Percentiles rank a stretch among this genome's conserved stretches.
Conservation (phyloP, 2,329 filamentous ascomycete genomes). For the Pseudonectria buxi region DNA sequence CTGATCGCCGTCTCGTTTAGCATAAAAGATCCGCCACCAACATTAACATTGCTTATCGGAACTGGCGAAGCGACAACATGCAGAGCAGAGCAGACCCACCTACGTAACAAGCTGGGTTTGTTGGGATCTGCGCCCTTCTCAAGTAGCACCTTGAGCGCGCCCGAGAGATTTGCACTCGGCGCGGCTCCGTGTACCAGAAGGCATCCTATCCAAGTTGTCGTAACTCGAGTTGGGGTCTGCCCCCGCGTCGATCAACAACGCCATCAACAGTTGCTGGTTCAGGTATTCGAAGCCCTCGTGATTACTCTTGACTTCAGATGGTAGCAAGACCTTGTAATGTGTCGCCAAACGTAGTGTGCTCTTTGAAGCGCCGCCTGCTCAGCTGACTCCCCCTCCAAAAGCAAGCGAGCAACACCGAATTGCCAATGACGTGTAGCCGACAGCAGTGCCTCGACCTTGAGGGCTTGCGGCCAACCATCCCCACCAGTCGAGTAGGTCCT, state of each 20-base stretch:
- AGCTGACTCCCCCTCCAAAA: slow-evolving; percentile 4
- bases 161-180: slow-evolving; percentile 3
- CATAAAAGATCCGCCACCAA: too few relatives aligned
- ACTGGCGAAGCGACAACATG: slow-evolving; percentile 12
- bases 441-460: slow-evolving; percentile 5
- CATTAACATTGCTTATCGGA: too few relatives aligned
- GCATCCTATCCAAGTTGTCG: too few relatives aligned
- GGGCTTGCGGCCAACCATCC: slow-evolving; percentile 9
- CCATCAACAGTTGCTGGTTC: slow-evolving; percentile 12
- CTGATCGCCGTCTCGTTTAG: too few relatives aligned
- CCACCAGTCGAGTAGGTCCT: slow-evolving; percentile 11
- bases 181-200: slow-evolving; percentile 7
- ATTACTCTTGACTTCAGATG: too few relatives aligned
- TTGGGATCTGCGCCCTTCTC: slow-evolving; percentile 21
- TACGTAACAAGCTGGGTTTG: slow-evolving; percentile 2
- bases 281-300: slow-evolving; percentile 8
- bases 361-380: slow-evolving; percentile 1
- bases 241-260: slow-evolving; percentile 13
- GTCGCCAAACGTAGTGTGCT: too few relatives aligned
- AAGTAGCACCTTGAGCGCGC: slow-evolving; percentile 16
- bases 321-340: too few relatives aligned
- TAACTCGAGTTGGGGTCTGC: slow-evolving; percentile 15
- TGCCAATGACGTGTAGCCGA: slow-evolving; percentile 9
- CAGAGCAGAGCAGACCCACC: slow-evolving; percentile 16
- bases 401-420: slow-evolving; percentile 4